Evolutionary conservation across 1,284 basidiomycete species (phyloP).

Genomic region (Cystobasidium pallidum): DNA sequence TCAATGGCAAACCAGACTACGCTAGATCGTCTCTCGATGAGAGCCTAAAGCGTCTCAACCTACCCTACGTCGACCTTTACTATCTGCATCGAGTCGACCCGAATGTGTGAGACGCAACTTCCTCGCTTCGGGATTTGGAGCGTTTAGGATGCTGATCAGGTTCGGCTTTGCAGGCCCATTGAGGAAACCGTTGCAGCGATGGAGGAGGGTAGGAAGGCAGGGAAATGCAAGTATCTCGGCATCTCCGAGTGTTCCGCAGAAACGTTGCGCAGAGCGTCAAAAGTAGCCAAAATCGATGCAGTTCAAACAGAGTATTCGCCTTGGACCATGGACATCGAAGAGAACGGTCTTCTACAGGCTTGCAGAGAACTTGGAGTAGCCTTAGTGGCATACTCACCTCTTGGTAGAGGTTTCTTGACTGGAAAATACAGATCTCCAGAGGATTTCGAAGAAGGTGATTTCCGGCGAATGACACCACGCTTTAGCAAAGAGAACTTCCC

Average conservation of each 20-base stretch:
- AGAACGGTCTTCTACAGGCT: constrained; percentile 56
- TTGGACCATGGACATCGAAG: constrained; percentile 60
- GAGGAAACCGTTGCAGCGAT: constrained; percentile 60
- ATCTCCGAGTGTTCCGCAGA: constrained; percentile 66
- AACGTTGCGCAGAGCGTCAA: constrained; percentile 67
- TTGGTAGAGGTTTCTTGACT: constrained; percentile 68
- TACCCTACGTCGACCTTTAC: constrained; percentile 34
- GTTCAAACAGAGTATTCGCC: constrained; percentile 67
- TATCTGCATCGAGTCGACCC: constrained; percentile 34
- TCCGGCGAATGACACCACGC: constrained; percentile 53
- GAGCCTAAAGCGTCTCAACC: constrained; percentile 20
- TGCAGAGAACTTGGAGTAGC: constrained; percentile 58
- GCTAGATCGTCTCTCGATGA: constrained; percentile 22
- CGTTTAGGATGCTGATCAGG: no score
- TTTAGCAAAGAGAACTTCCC: constrained; percentile 61
- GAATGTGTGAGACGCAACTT: constrained; percentile 23
- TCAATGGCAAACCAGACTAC: constrained; percentile 42
- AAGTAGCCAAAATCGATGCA: constrained; percentile 61
- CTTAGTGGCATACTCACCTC: constrained; percentile 67
- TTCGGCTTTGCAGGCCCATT: constrained; percentile 54
- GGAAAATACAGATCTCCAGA: constrained; percentile 62
- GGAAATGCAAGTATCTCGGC: constrained; percentile 67
- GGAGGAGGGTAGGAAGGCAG: constrained; percentile 60
- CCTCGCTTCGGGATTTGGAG: no score
- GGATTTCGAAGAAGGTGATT: constrained; percentile 64